A percentile compares a stretch with the other conserved stretches of the same genome.
These are phyloP conservation scores for Oryza longistaminata DNA, from an alignment of 176 grass and related monocot species.

Conservation along the genomic window DNA sequence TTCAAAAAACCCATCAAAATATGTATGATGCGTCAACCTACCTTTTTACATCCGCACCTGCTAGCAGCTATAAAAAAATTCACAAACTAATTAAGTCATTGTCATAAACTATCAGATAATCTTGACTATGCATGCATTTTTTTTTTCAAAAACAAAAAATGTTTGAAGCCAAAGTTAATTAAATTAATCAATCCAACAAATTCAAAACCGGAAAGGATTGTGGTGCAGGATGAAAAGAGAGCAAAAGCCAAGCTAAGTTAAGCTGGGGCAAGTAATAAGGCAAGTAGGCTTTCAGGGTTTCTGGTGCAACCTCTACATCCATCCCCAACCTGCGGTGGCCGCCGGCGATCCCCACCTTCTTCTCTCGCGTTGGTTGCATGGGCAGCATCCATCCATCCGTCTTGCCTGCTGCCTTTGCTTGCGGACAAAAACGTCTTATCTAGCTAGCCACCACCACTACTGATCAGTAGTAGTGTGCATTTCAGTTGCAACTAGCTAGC, in stretches of 20 bases:
- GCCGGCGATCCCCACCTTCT: not conserved
- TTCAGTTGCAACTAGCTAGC: too few relatives aligned
- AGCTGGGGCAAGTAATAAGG: slow-evolving; percentile 16
- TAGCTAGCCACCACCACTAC: not conserved
- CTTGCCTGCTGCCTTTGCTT: slow-evolving; percentile 26
- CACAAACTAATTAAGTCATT: not conserved
- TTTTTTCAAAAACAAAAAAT: too few relatives aligned
- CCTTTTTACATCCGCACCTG: not conserved
- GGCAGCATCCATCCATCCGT: not conserved
- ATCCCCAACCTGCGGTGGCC: not conserved
- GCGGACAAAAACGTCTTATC: slow-evolving; percentile 21
- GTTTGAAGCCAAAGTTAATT: not conserved
- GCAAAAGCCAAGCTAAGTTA: not conserved
- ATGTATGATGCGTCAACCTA: not conserved
- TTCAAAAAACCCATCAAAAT: not conserved
- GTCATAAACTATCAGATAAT: not conserved
- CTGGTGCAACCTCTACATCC: slow-evolving; percentile 19
- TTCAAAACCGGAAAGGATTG: not conserved
- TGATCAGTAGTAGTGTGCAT: not conserved
- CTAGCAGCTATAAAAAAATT: too few relatives aligned
- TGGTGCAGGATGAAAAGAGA: not conserved
- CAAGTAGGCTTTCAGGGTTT: slow-evolving; percentile 27
- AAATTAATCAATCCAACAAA: not conserved
- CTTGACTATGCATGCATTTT: not conserved
- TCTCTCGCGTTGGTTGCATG: not conserved